These are phyloP conservation scores for Leccinum obscurum DNA, from an alignment of 768 basidiomycete species.

Conservation along the genomic window DNA sequence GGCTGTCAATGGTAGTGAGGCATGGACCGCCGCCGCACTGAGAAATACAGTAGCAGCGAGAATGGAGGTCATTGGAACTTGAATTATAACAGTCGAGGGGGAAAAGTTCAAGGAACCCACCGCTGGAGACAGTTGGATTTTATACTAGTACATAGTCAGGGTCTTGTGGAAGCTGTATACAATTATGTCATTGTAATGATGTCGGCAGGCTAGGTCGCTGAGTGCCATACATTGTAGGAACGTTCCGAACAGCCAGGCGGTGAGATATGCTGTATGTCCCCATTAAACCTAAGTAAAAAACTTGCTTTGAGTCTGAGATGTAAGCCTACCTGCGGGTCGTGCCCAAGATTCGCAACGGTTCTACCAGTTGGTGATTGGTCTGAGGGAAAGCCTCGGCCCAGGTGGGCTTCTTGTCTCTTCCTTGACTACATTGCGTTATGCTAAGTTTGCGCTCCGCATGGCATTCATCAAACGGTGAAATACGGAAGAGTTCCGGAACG, in stretches of 20 bases:
- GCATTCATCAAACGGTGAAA: not conserved
- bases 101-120: slow-evolving; percentile 3
- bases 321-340: no score
- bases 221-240: no score
- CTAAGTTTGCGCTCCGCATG: not conserved
- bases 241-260: no score
- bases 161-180: no score
- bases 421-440: no score
- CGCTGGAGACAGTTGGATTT: not conserved
- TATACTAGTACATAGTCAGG: not conserved
- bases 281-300: no score
- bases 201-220: not conserved
- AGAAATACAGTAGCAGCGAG: slow-evolving; percentile 20
- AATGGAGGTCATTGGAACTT: slow-evolving; percentile 17
- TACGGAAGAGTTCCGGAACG: no score
- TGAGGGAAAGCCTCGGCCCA: no score
- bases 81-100: not conserved
- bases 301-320: no score
- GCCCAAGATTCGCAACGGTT: no score
- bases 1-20: slow-evolving; percentile 16
- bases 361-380: no score
- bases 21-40: slow-evolving; percentile 10
- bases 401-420: not conserved
- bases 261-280: not conserved
- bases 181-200: not conserved